Evolutionary conservation across 2,329 filamentous ascomycete genomes (phyloP), one percentile per base, ranked within the genome.

Genomic region (Colletotrichum tropicale): DNA sequence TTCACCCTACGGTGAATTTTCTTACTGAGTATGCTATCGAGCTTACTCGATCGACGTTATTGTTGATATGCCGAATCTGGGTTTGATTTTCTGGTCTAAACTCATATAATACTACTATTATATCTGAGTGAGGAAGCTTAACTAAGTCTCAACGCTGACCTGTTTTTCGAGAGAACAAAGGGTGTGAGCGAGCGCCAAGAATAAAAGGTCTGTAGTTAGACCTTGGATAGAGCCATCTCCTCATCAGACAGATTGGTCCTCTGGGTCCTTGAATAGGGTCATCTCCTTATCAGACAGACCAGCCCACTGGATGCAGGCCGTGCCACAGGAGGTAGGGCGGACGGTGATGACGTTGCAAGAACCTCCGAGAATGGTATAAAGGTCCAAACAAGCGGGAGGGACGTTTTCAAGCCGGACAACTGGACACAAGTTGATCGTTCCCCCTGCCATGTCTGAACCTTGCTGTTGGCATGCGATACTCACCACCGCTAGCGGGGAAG

Each of bases 21-120:
- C n/a, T 21, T 13, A 8, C 0, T 21, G n/a, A 13, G 43, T 3
- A 8, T 0, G 10, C 43, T 48, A n/a, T 48, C 10, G 0, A 21
- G 10, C 3, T 48, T 13, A 13, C 6, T 48, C 6, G 6, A n/a
- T n/a, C 2, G n/a, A n/a, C 0, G 2, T 12, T 21, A 21, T 10
- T 1, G 10, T 21, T 7, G 43, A 7, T n/a, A 48, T 48, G 0
- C 4, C 10, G n/a, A 48, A 8, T 48, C 6, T 48, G 10, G 43
- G n/a, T 21, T 48, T 21, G 18, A 12, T 3, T 12, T 21, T 13
- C 9, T 10, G 3, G 5, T 18, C 5, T n/a, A 43, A 43, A n/a
- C 5, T n/a, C 8, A 6, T 6, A n/a, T 4, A n/a, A 43, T 12
- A 6, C 8, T 43, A 43, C 3, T 43, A 10, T 21, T 21, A 13